These are phyloP conservation scores for Chlorociboria aeruginascens DNA, from an alignment of 495 filamentous ascomycete species.

Conservation along the genomic window DNA sequence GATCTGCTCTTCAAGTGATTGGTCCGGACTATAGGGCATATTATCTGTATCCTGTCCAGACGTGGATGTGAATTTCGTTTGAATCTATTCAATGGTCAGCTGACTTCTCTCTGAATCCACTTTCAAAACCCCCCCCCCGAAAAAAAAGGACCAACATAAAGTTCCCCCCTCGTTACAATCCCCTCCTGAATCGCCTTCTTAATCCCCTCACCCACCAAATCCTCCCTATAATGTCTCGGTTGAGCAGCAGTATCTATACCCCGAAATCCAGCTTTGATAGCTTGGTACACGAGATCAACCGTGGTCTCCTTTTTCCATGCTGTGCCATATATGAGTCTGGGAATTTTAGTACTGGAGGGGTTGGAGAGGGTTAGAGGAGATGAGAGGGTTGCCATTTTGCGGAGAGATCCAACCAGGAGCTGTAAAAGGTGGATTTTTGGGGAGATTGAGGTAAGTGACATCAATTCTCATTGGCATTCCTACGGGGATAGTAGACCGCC, in stretches of 20 bases:
- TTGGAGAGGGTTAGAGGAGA: constrained; percentile 1
- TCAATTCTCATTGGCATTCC: background rate
- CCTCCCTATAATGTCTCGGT: constrained; percentile 67
- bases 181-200: constrained; percentile 43
- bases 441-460: background rate
- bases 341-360: constrained; percentile 25
- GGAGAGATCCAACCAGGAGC: background rate
- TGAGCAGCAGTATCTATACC: constrained; percentile 73
- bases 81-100: constrained; percentile 38
- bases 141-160: constrained; percentile 38
- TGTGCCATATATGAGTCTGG: constrained; percentile 65
- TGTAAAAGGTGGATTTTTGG: background rate
- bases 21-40: constrained; percentile 46
- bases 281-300: constrained; percentile 52
- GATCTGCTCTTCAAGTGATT: constrained; percentile 46
- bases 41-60: constrained; percentile 45
- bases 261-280: constrained; percentile 58
- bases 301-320: constrained; percentile 78
- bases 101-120: too few species aligned
- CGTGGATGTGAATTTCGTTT: constrained; percentile 68
- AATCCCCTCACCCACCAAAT: constrained; percentile 55
- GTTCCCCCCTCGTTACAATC: constrained; percentile 42
- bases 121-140: background rate
- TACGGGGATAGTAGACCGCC: too few species aligned
- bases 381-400: constrained; percentile 1